These are phyloP conservation scores for Auxenochlorella pyrenoidosa DNA, from an alignment of 139 green algal species.

Conservation along the genomic window DNA sequence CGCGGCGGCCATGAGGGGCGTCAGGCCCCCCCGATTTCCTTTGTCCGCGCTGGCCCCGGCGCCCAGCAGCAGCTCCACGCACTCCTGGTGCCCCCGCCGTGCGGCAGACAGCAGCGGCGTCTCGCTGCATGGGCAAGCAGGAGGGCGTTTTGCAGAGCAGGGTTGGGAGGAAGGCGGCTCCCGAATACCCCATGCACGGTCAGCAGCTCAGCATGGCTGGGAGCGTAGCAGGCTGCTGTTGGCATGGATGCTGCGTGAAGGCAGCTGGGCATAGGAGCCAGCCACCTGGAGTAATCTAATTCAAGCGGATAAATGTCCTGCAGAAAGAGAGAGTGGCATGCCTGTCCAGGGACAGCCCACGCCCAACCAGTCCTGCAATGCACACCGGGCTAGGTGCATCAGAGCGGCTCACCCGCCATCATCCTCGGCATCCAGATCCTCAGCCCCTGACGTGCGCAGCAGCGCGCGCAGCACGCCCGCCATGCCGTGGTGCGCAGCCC, in stretches of 20 bases:
- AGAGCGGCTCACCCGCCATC: neutral
- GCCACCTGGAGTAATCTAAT: neutral
- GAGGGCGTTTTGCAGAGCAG: too few species aligned
- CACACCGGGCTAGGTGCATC: neutral
- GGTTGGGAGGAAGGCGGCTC: too few species aligned
- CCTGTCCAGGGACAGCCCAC: too few species aligned
- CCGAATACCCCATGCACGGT: too few species aligned
- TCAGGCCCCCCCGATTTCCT: neutral
- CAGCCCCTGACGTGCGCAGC: neutral
- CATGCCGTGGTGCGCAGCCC: slow-evolving; percentile 22
- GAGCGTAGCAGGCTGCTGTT: too few species aligned
- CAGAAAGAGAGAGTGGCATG: too few species aligned
- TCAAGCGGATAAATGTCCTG: too few species aligned
- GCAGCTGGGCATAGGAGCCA: neutral
- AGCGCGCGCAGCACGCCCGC: neutral
- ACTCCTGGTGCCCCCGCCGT: slow-evolving; percentile 1
- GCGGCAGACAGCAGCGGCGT: slow-evolving; percentile 26
- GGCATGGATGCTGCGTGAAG: neutral
- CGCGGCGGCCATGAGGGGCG: slow-evolving; percentile 3
- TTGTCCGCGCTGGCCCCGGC: neutral
- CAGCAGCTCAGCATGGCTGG: too few species aligned
- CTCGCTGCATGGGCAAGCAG: neutral
- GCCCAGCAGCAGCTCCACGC: slow-evolving; percentile 13
- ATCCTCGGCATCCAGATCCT: neutral
- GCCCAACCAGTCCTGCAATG: too few species aligned